Evolutionary conservation across 2,329 filamentous ascomycete genomes (phyloP), one percentile per base, ranked within the genome.

Genomic region (Pseudocercospora fuligena): DNA sequence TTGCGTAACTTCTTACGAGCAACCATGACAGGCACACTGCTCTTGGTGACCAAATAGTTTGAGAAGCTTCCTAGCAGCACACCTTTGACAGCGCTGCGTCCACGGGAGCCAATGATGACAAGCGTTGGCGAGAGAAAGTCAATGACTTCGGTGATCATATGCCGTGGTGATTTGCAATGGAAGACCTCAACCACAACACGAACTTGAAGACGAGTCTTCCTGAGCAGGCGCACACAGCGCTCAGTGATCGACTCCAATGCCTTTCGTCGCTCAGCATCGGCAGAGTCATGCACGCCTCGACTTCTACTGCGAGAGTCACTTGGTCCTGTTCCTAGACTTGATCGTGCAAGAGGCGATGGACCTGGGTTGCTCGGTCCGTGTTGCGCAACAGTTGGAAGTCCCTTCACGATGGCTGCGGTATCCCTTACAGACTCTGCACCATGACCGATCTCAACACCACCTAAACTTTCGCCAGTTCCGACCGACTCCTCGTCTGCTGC

Each of bases 1-100:
- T 97, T 97, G 58, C 92, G 86, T 51, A 97, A 84, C 65, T 92
- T 90, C 83, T 97, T 97, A 66, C 95, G 86, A 7, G 95, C 95
- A 40, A 98, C 95, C 95, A 99, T 99, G 67, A 99, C 95, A 0
- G 95, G 95, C 16, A 97, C 93, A 2, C 92, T 97, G 70, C 93
- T 97, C 82, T 98, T 98, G 43, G 93, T 97, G 33, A 99, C 94
- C 7, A 99, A 85, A 76, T 99, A 99, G 78, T 98, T 98, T 67
- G 92, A 97, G 80, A 99, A 98, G 0, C 94, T 97, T 27, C 95
- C 95, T 31, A 99, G 86, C 67, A 99, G 90, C 23, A 97, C 94
- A 76, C 94, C 94, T 80, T 98, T 98, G 63, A 99, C 84, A 51
- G 93, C 93, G 79, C 93, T 97, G 70, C 94, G 88, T 31, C 95